Conservation (phyloP, 106 monocot species). For the Dendrobium huoshanense region DNA sequence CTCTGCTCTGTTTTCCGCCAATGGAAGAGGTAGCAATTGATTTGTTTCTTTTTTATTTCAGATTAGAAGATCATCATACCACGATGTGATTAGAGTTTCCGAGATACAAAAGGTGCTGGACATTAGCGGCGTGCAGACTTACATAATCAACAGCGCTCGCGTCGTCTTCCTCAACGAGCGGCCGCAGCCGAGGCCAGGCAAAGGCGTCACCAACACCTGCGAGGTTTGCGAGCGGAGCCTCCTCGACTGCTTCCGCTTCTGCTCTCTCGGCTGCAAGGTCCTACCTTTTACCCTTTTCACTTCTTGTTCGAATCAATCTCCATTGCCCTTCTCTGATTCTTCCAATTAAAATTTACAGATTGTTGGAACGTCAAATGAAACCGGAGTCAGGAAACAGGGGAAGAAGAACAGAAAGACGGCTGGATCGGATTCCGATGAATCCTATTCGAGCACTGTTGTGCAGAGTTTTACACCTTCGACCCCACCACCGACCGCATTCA, state of each 20-base stretch:
- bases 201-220: constrained; percentile 48
- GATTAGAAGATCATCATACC: constrained; percentile 93
- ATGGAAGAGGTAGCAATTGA: neutral
- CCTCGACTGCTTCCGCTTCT: constrained; percentile 60
- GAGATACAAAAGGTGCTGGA: constrained; percentile 85
- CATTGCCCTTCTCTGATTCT: neutral
- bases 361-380: constrained; percentile 10
- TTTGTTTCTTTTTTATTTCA: constrained; percentile 10
- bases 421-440: constrained; percentile 40
- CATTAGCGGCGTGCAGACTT: constrained; percentile 79
- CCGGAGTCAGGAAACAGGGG: neutral
- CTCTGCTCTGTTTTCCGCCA: neutral
- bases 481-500: constrained; percentile 23
- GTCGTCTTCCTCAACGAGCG: constrained; percentile 73
- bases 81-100: constrained; percentile 90
- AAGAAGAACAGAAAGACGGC: constrained; percentile 6
- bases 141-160: constrained; percentile 98
- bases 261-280: constrained; percentile 70
- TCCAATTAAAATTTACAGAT: neutral
- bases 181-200: constrained; percentile 55
- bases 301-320: neutral
- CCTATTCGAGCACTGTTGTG: constrained; percentile 30
- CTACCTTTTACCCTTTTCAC: neutral
- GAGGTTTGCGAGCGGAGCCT: constrained; percentile 53
- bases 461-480: constrained; percentile 68